A percentile compares a stretch with the other conserved stretches of the same genome.
Conservation (phyloP, 1,284 basidiomycete genomes). For the Takashimella koratensis region DNA sequence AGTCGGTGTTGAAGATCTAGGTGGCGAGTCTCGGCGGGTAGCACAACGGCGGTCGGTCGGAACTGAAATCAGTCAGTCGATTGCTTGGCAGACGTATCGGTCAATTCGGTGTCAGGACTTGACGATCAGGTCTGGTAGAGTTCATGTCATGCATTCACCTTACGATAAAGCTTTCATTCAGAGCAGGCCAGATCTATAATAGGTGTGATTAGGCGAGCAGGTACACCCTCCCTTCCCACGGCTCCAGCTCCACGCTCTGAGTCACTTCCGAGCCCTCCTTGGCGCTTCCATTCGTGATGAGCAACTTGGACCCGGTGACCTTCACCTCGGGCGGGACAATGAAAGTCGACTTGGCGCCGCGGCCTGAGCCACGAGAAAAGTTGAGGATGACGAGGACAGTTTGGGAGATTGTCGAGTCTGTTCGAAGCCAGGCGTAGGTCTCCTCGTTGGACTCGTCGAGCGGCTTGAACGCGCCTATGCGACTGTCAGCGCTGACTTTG, state of each 20-base stretch:
- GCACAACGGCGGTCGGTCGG: no score
- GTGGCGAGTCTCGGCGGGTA: no score
- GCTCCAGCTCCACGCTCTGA: not conserved
- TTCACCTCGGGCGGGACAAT: conserved; percentile 16
- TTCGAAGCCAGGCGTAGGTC: conserved; percentile 43
- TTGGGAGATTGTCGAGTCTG: conserved; percentile 20
- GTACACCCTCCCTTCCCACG: not conserved
- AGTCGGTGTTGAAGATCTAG: no score
- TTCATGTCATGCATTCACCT: not conserved
- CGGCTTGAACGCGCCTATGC: conserved; percentile 42
- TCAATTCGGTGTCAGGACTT: not conserved
- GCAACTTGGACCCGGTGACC: conserved; percentile 16
- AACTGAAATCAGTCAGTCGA: no score
- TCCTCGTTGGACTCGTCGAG: conserved; percentile 36
- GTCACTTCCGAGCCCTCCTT: conserved; percentile 9
- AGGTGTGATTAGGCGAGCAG: not conserved
- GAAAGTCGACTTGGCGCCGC: conserved; percentile 14
- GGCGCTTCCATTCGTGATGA: conserved; percentile 18
- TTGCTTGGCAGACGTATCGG: not conserved
- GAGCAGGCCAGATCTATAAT: no score
- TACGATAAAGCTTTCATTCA: no score
- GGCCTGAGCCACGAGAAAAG: conserved; percentile 22
- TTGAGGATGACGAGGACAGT: conserved; percentile 33
- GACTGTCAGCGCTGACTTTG: no score
- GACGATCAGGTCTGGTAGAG: not conserved